These are phyloP conservation scores for Letharia columbiana DNA, from an alignment of 495 filamentous ascomycete species.

Conservation along the genomic window DNA sequence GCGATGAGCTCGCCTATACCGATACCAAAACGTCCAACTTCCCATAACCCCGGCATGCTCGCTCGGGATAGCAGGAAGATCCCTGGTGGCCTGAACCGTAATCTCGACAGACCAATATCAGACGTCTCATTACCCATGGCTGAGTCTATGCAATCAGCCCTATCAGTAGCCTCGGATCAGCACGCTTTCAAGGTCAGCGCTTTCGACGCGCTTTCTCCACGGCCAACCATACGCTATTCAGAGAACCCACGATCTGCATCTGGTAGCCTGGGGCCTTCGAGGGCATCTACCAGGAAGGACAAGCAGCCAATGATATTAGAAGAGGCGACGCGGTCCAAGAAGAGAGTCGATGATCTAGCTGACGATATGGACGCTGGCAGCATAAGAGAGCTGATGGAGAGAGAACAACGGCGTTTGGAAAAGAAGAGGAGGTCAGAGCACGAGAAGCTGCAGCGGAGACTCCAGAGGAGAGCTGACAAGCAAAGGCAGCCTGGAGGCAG, in stretches of 20 bases:
- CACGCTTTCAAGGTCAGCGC: constrained; percentile 67
- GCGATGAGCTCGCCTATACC: constrained; percentile 67
- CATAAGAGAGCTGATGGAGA: constrained; percentile 73
- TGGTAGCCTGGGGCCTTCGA: constrained; percentile 32
- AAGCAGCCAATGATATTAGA: constrained; percentile 48
- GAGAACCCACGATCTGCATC: constrained; percentile 47
- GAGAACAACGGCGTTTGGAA: constrained; percentile 69
- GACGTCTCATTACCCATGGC: constrained; percentile 64
- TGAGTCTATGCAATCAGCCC: constrained; percentile 63
- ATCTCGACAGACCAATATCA: constrained; percentile 55
- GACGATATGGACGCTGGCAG: constrained; percentile 73
- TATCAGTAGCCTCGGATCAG: constrained; percentile 60
- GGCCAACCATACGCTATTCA: constrained; percentile 68
- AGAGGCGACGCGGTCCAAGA: constrained; percentile 56
- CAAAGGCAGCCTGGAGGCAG: constrained; percentile 37
- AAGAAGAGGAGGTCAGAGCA: constrained; percentile 63
- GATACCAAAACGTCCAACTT: constrained; percentile 51
- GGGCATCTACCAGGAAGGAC: constrained; percentile 35
- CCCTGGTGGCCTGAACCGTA: constrained; percentile 47
- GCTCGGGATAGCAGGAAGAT: constrained; percentile 57
- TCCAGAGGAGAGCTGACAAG: constrained; percentile 62
- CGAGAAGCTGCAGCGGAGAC: constrained; percentile 57
- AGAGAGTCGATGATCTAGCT: constrained; percentile 69
- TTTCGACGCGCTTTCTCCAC: constrained; percentile 65
- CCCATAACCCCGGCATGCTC: constrained; percentile 46